Base-by-base conservation (phyloP, 2,329 filamentous ascomycete species). In the Lecanicillium sp. region DNA sequence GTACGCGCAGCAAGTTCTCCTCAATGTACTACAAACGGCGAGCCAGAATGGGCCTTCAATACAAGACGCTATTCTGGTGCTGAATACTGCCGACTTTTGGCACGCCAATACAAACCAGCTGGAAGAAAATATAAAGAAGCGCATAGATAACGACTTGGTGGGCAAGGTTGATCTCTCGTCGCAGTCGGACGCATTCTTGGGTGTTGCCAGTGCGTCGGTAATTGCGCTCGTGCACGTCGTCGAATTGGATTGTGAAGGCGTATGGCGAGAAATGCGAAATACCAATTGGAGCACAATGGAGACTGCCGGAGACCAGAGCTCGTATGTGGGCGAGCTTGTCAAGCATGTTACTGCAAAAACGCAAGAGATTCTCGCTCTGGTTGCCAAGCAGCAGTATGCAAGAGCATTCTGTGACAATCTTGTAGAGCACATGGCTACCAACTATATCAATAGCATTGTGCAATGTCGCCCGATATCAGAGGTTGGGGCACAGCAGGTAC, bases 71-170 rank as follows among this genome's bases (percentile, higher is more conserved):
- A 75, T 95, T 12, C 67, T 94, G 4, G 88, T 96, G 1, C 70
- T 98, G 34, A 98, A 98, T 56, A 96, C 92, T 2, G 90, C 92
- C 1, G 92, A 98, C 55, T 98, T 96, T 59, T 98, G 92, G 75
- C 90, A 95, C 55, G 79, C 78, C 18, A 96, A 94, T 20, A 92
- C 88, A 35, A 88, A 81, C 34, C 90, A 96, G 55, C 71, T 98
- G 1, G 90, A 96, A 57, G 89, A 96, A 52, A 95, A 85, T 59
- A 89, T 98, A 60, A 90, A 87, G 62, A 83, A 85, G 51, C 79
- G 88, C 9, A 88, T 98, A 45, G 92, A 96, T 47, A 70, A 76
- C 33, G 84, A 88, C 3, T 68, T 94, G 27, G 77, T 77, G 13
- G 64, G 78, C 20, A 80, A 78, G 45, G 83, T 98, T 6, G 90